These are phyloP conservation scores for Coniochaeta prunicola DNA, from an alignment of 2,329 filamentous ascomycete genomes.

Conservation along the genomic window DNA sequence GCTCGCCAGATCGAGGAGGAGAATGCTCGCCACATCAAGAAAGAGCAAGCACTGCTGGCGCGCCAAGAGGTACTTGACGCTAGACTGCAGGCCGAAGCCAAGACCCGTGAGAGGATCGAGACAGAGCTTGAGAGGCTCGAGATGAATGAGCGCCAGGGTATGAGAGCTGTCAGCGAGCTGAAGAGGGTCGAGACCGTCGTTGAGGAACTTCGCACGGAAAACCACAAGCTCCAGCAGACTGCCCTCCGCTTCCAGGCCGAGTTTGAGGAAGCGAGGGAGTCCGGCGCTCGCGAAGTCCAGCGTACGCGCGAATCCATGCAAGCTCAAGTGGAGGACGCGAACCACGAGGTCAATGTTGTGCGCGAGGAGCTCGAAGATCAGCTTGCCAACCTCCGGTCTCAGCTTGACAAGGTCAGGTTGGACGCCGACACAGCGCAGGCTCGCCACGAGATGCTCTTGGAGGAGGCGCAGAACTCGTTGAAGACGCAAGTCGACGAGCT, in stretches of 20 bases:
- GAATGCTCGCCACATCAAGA: slow-evolving; percentile 69
- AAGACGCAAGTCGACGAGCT: slow-evolving; percentile 45
- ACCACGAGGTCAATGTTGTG: slow-evolving; percentile 77
- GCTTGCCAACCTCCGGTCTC: slow-evolving; percentile 60
- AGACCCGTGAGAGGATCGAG: slow-evolving; percentile 60
- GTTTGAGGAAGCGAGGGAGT: slow-evolving; percentile 75
- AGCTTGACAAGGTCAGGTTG: slow-evolving; percentile 70
- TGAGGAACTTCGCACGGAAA: slow-evolving; percentile 55
- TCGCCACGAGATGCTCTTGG: slow-evolving; percentile 74
- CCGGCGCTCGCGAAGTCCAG: slow-evolving; percentile 71
- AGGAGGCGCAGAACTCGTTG: slow-evolving; percentile 69
- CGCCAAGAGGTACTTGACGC: slow-evolving; percentile 74
- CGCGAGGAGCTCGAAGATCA: slow-evolving; percentile 78
- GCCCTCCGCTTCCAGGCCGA: slow-evolving; percentile 69
- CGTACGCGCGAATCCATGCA: slow-evolving; percentile 73
- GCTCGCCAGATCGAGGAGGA: slow-evolving; percentile 76
- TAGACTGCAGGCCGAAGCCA: slow-evolving; percentile 66
- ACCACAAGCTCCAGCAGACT: slow-evolving; percentile 63
- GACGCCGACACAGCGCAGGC: slow-evolving; percentile 77
- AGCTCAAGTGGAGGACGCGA: slow-evolving; percentile 73
- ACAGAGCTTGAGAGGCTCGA: slow-evolving; percentile 60
- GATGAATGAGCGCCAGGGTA: slow-evolving; percentile 55
- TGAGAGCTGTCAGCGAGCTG: slow-evolving; percentile 56
- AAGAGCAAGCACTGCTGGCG: slow-evolving; percentile 71
- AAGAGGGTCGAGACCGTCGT: slow-evolving; percentile 52